Conservation (phyloP, 352 stramenopile species). For the Pythium biforme region DNA sequence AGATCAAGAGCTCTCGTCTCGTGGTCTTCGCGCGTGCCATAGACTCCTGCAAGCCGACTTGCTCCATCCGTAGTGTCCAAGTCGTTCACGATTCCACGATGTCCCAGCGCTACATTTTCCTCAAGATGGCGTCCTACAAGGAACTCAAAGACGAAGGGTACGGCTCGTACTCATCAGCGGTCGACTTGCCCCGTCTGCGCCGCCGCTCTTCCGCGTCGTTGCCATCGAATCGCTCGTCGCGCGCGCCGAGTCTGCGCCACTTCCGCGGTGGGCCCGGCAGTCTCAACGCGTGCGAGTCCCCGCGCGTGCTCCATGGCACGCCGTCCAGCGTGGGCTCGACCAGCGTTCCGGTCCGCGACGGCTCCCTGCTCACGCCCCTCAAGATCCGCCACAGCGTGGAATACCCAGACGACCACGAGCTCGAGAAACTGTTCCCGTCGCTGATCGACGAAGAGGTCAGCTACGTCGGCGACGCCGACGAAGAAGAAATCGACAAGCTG, state of each 20-base stretch:
- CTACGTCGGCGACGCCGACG: slow-evolving; percentile 8
- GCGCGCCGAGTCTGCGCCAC: slow-evolving; percentile 22
- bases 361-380: slow-evolving; percentile 3
- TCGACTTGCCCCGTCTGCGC: slow-evolving; percentile 4
- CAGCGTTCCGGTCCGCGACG: slow-evolving; percentile 14
- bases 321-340: slow-evolving; percentile 7
- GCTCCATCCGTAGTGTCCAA: not conserved
- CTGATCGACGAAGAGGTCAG: slow-evolving; percentile 14
- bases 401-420: slow-evolving; percentile 6
- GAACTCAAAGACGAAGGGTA: slow-evolving; percentile 36
- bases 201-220: slow-evolving; percentile 29
- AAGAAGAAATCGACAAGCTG: slow-evolving; percentile 7
- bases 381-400: slow-evolving; percentile 5
- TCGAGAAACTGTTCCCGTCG: slow-evolving; percentile 7
- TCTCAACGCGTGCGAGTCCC: slow-evolving; percentile 16
- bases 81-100: slow-evolving; percentile 26
- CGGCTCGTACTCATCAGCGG: slow-evolving; percentile 13
- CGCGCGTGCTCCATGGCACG: slow-evolving; percentile 1
- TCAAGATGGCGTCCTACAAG: slow-evolving; percentile 41
- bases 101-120: slow-evolving; percentile 48
- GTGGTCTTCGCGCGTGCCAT: not conserved
- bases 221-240: slow-evolving; percentile 19
- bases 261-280: not conserved
- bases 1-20: slow-evolving; percentile 5
- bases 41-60: not conserved